These are phyloP conservation scores for Colletotrichum zoysiae DNA, from an alignment of 2,329 filamentous ascomycete genomes.

Conservation along the genomic window DNA sequence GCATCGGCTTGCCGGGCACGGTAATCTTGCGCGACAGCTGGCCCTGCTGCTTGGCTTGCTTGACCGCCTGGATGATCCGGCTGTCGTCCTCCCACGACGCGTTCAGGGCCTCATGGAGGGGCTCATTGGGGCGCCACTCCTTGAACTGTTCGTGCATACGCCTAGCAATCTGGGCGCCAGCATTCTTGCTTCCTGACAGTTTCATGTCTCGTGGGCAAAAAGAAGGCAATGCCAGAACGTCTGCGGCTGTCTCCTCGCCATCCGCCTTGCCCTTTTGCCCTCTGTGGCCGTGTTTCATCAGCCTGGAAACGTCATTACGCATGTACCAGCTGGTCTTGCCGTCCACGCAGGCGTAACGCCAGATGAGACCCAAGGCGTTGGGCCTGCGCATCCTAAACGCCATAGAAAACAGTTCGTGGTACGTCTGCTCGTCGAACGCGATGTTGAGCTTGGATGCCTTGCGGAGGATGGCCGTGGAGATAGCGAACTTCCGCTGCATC, in stretches of 20 bases:
- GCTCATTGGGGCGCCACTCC: constrained; percentile 6
- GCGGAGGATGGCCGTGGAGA: constrained; percentile 50
- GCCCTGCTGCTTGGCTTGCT: constrained; percentile 20
- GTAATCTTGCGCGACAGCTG: neutral
- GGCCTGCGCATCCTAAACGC: constrained; percentile 51
- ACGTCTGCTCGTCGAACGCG: constrained; percentile 50
- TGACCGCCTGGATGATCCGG: constrained; percentile 18
- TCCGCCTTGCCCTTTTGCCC: neutral
- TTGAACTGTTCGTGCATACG: neutral
- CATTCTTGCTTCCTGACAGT: neutral
- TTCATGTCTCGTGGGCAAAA: constrained; percentile 16
- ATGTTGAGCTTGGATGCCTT: constrained; percentile 42
- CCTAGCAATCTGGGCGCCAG: neutral
- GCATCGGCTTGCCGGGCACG: neutral
- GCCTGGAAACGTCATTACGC: constrained; percentile 44
- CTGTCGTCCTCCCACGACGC: constrained; percentile 25
- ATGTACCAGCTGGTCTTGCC: constrained; percentile 47
- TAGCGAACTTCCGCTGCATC: constrained; percentile 48
- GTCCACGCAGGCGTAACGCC: constrained; percentile 49
- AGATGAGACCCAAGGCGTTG: constrained; percentile 50
- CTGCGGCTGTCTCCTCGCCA: neutral
- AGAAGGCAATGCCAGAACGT: constrained; percentile 10
- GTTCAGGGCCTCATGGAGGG: constrained; percentile 33
- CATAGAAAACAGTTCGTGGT: constrained; percentile 54
- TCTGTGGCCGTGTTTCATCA: neutral